Percentiles rank a stretch among this genome's conserved stretches.
Evolutionary conservation across 176 grass and related monocot species (phyloP).

Genomic region (Carex myosuroides): DNA sequence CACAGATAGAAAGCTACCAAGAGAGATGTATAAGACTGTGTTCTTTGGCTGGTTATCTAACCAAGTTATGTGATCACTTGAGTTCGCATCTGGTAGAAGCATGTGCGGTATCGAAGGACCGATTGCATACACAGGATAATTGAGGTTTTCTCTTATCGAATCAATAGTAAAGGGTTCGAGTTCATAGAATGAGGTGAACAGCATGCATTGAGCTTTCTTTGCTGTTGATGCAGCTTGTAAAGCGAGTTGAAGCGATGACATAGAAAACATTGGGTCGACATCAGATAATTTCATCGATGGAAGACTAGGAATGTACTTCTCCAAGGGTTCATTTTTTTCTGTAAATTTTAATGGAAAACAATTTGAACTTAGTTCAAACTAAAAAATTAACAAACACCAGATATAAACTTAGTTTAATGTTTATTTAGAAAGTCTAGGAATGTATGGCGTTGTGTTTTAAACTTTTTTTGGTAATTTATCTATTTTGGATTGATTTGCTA

Average conservation of each 20-base stretch:
- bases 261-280: constrained; percentile 18
- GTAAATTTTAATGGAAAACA: neutral
- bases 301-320: constrained; percentile 32
- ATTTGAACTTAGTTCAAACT: neutral
- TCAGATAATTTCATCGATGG: constrained; percentile 29
- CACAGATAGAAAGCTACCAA: constrained; percentile 52
- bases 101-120: constrained; percentile 35
- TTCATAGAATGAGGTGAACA: constrained; percentile 57
- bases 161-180: constrained; percentile 32
- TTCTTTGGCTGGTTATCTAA: constrained; percentile 35
- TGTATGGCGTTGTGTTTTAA: neutral
- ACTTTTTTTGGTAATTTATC: neutral
- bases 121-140: constrained; percentile 33
- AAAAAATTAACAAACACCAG: neutral
- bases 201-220: constrained; percentile 44
- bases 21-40: constrained; percentile 56
- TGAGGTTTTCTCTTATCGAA: constrained; percentile 2
- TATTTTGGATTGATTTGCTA: neutral
- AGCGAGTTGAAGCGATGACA: neutral
- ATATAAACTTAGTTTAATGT: neutral
- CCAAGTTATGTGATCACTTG: constrained; percentile 26
- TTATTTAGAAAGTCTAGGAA: neutral
- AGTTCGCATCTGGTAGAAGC: neutral
- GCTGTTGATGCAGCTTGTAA: constrained; percentile 19
- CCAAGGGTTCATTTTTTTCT: constrained; percentile 29